Conservation (phyloP, 352 stramenopile genomes). For the Phytopythium ostracodes region DNA sequence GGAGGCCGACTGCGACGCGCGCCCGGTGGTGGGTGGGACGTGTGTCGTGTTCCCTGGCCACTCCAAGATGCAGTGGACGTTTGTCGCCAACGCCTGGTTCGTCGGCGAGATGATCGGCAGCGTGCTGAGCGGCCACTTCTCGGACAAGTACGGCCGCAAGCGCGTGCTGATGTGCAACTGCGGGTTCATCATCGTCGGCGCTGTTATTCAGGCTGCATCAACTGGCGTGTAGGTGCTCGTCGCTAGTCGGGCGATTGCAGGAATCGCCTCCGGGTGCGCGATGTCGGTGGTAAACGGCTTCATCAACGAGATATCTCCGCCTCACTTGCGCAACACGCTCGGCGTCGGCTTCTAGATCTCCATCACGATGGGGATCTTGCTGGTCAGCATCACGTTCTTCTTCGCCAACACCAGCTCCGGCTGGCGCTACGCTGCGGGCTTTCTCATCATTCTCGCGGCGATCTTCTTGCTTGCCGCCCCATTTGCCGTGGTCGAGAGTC, state of each 20-base stretch:
- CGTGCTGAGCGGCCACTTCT: conserved; percentile 32
- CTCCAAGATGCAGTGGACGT: conserved; percentile 36
- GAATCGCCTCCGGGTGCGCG: conserved; percentile 28
- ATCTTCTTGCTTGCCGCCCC: conserved; percentile 30
- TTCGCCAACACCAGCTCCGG: conserved; percentile 32
- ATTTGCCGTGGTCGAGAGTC: conserved; percentile 43
- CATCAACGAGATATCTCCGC: conserved; percentile 38
- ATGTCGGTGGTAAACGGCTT: conserved; percentile 28
- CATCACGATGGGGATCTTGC: conserved; percentile 31
- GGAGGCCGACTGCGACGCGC: conserved; percentile 13
- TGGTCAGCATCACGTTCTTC: conserved; percentile 38
- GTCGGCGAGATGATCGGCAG: conserved; percentile 48
- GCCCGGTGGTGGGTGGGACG: conserved; percentile 30
- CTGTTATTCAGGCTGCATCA: conserved; percentile 20
- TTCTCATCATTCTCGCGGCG: conserved; percentile 41
- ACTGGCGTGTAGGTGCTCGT: conserved; percentile 25
- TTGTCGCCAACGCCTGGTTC: conserved; percentile 52
- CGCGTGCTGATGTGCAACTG: conserved; percentile 21
- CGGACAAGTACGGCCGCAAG: conserved; percentile 23
- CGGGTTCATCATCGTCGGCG: conserved; percentile 33
- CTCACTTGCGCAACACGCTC: conserved; percentile 30
- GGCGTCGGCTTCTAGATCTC: conserved; percentile 26
- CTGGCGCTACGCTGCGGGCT: conserved; percentile 48
- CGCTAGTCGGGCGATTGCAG: conserved; percentile 29
- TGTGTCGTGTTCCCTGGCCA: conserved; percentile 66